Percentiles rank a stretch among this genome's conserved stretches.
phyloP scores from a whole-genome alignment of 495 filamentous ascomycete species.

The Aspergillus cavernicola region DNA sequence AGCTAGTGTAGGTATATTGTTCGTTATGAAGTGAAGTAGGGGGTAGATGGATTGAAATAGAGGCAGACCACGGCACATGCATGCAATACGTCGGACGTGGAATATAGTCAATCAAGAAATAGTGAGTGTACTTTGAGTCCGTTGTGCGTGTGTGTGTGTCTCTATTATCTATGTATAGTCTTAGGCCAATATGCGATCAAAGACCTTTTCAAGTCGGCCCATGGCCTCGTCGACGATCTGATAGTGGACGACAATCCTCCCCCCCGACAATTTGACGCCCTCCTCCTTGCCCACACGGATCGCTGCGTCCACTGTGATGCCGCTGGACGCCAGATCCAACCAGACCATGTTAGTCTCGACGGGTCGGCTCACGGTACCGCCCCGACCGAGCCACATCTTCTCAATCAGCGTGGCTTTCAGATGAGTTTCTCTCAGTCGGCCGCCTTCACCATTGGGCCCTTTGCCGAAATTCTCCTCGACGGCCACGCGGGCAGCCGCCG shows the following conservation, averaged over 20 bases:
- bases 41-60: no score
- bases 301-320: neutral
- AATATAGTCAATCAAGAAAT: no score
- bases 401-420: slow-evolving; percentile 54
- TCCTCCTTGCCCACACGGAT: slow-evolving; percentile 13
- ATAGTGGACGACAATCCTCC: slow-evolving; percentile 24
- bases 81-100: no score
- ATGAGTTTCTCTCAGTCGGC: slow-evolving; percentile 54
- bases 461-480: slow-evolving; percentile 49
- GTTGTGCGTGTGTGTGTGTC: no score
- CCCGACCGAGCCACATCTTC: slow-evolving; percentile 49
- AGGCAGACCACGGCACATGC: no score
- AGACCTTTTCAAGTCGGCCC: slow-evolving; percentile 16
- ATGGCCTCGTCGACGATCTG: slow-evolving; percentile 15
- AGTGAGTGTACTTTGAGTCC: no score
- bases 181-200: slow-evolving; percentile 5
- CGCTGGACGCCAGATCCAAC: slow-evolving; percentile 54
- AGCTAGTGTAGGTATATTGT: no score
- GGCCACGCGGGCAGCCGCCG: slow-evolving; percentile 27
- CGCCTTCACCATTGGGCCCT: slow-evolving; percentile 50
- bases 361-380: slow-evolving; percentile 22
- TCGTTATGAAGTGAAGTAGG: no score
- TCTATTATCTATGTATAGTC: no score
- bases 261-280: slow-evolving; percentile 19
- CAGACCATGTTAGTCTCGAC: slow-evolving; percentile 81